Percentiles rank a stretch among this genome's conserved stretches.
Conservation (phyloP, 2,329 filamentous ascomycete species). For the Fusarium miscanthi region DNA sequence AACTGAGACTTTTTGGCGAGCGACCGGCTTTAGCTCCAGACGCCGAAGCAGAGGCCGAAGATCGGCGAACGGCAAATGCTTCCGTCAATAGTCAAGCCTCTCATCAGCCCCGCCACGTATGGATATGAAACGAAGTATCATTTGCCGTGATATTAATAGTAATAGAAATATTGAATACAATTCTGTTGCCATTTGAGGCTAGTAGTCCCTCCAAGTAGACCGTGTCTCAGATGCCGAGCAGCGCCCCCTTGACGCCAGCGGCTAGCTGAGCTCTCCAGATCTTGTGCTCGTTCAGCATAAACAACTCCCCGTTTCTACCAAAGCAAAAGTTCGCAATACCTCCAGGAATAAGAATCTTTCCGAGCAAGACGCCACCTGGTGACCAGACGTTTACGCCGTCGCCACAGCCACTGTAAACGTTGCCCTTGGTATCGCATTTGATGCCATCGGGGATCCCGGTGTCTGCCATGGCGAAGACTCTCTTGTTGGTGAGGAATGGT, state of each 20-base stretch:
- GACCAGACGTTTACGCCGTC: conserved; percentile 63
- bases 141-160: background rate
- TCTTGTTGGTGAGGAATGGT: conserved; percentile 59
- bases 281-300: conserved; percentile 60
- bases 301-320: conserved; percentile 55
- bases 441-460: conserved; percentile 60
- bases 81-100: background rate
- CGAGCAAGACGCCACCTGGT: conserved; percentile 57
- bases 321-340: conserved; percentile 62
- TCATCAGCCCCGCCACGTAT: too few species aligned
- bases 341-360: conserved; percentile 55
- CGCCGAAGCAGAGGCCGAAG: background rate
- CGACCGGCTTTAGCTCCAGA: background rate
- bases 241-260: conserved; percentile 29
- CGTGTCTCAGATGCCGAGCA: conserved; percentile 22
- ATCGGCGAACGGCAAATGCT: background rate
- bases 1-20: background rate
- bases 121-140: background rate
- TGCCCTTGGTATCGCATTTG: conserved; percentile 58
- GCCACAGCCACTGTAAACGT: conserved; percentile 61
- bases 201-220: background rate
- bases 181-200: background rate
- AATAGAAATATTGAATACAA: background rate
- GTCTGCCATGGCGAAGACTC: conserved; percentile 63
- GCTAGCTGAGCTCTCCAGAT: conserved; percentile 52